Evolutionary conservation across 805 yeast species (phyloP), one percentile per base, ranked within the genome.

Genomic region (Saccharomycopsis sp.): DNA sequence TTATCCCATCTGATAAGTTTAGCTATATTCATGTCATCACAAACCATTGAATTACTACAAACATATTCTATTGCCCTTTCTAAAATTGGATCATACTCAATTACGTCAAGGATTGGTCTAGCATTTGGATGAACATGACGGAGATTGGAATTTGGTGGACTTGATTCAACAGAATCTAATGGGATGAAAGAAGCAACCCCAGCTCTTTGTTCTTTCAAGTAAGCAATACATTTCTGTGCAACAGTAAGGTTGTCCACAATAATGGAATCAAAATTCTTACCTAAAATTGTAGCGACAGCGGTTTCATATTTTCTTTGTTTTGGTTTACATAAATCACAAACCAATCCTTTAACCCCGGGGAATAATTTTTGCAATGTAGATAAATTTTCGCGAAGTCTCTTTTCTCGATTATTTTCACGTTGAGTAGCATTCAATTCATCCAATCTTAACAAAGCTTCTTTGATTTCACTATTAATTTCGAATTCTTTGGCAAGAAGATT

Each of bases 151-250:
- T 75, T 72, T 39, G 80, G 68, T 4, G 79, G 67, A 28, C 65
- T 70, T 1, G 77, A 75, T 6, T 69, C 74, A 26, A 93, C 79
- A 1, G 88, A 72, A 56, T 88, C 93, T 41, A 93, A 64, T 0
- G 98, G 97, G 48, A 93, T 82, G 55, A 93, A 89, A 1, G 94
- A 78, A 1, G 93, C 88, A 5, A 74, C 71, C 38, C 97, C 97
- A 9, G 82, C 68, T 52, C 96, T 72, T 58, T 90, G 90, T 52
- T 85, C 89, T 55, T 87, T 85, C 59, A 90, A 66, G 45, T 81
- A 82, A 6, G 77, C 75, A 51, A 93, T 83, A 59, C 95, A 85
- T 50, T 79, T 78, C 46, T 78, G 75, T 0, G 94, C 95, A 19
- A 80, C 72, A 7, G 75, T 59, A 4, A 78, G 65, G 22, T 72